These are phyloP conservation scores for Psilocybe azurescens DNA, from an alignment of 768 basidiomycete genomes.

Conservation along the genomic window DNA sequence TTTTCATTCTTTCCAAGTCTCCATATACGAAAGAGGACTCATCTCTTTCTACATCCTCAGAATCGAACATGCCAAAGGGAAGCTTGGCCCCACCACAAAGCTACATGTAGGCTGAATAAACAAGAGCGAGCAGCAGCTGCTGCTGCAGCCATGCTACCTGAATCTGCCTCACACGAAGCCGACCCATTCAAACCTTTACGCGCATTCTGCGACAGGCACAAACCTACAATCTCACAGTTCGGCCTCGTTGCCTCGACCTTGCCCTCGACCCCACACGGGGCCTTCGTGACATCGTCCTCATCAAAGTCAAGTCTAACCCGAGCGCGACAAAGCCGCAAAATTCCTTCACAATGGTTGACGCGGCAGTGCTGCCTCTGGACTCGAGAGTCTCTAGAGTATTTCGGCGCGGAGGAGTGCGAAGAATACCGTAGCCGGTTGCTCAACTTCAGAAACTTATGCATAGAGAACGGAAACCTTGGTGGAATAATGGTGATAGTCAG, in stretches of 20 bases:
- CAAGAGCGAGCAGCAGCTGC: neutral
- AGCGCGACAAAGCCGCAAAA: neutral
- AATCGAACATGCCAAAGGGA: neutral
- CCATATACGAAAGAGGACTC: neutral
- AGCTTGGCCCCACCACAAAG: neutral
- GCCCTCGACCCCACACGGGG: neutral
- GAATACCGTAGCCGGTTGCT: neutral
- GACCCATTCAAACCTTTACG: neutral
- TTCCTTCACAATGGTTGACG: neutral
- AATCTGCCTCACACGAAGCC: neutral
- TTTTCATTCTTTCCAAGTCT: too few species aligned
- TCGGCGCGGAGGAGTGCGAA: neutral
- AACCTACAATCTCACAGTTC: neutral
- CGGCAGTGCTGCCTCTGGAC: neutral
- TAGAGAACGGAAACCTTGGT: neutral
- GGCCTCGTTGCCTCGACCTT: neutral
- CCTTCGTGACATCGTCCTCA: neutral
- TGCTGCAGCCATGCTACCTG: neutral
- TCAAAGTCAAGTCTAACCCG: conserved; percentile 1
- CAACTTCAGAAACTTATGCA: neutral
- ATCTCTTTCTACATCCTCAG: neutral
- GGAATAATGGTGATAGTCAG: neutral
- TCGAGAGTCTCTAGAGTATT: neutral
- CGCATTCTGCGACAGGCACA: neutral
- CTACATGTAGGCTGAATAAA: neutral